Conservation (phyloP, 345 rosid species). For the Lumnitzera littorea region DNA sequence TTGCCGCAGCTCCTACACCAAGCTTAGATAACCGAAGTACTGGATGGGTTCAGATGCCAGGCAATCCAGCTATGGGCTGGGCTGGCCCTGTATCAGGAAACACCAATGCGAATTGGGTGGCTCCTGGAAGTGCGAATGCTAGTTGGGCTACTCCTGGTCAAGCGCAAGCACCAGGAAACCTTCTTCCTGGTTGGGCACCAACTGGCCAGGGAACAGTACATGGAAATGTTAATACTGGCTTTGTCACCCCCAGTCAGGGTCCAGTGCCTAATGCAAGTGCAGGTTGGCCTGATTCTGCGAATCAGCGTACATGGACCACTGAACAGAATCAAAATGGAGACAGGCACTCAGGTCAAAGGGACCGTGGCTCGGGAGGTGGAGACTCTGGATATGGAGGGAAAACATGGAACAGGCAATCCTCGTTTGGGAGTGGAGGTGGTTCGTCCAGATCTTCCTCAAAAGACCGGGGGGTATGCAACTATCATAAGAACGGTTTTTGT, state of each 20-base stretch:
- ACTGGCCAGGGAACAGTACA: conserved; percentile 40
- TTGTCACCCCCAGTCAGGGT: conserved; percentile 47
- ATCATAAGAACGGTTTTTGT: conserved; percentile 55
- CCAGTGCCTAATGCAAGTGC: conserved; percentile 40
- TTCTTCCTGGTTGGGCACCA: conserved; percentile 27
- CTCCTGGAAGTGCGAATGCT: conserved; percentile 10
- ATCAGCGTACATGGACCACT: conserved; percentile 39
- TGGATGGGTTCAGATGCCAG: conserved; percentile 39
- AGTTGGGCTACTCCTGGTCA: conserved; percentile 9
- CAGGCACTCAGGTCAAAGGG: conserved; percentile 29
- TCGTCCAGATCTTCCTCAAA: conserved; percentile 20
- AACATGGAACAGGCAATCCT: conserved; percentile 49
- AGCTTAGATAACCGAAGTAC: conserved; percentile 37
- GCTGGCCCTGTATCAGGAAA: conserved; percentile 46
- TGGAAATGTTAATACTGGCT: conserved; percentile 37
- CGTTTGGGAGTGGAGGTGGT: conserved; percentile 34
- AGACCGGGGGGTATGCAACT: conserved; percentile 56
- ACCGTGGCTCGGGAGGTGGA: conserved; percentile 28
- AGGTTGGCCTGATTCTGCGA: conserved; percentile 57
- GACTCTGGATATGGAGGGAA: conserved; percentile 49
- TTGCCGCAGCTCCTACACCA: conserved; percentile 26
- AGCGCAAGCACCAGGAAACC: conserved; percentile 3
- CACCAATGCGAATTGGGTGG: conserved; percentile 26
- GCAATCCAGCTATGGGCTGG: conserved; percentile 30
- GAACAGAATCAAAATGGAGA: conserved; percentile 55